phyloP scores from a whole-genome alignment of 441 rosid genomes.

The Erodium trifolium region DNA sequence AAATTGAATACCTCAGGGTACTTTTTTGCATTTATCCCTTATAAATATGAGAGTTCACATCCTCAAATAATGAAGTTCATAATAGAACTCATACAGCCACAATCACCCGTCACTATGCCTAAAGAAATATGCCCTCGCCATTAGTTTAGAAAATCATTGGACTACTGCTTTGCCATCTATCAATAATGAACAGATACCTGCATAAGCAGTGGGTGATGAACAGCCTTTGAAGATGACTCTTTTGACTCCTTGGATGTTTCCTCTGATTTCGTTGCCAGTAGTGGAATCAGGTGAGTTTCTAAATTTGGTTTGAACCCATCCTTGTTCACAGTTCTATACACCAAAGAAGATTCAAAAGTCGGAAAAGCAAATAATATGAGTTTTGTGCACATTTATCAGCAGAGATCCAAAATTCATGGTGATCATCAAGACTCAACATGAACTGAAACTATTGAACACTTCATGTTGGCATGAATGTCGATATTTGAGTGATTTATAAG shows the following conservation, averaged over 20 bases:
- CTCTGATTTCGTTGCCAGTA: slow-evolving; percentile 58
- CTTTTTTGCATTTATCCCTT: background rate
- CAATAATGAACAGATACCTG: slow-evolving; percentile 38
- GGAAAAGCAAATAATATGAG: slow-evolving; percentile 14
- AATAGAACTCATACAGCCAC: background rate
- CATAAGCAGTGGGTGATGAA: slow-evolving; percentile 80
- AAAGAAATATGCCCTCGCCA: slow-evolving; percentile 5
- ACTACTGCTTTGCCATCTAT: slow-evolving; percentile 2
- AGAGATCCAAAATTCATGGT: background rate
- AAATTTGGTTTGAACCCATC: slow-evolving; percentile 93
- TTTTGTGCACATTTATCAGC: slow-evolving; percentile 12
- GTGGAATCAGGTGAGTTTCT: slow-evolving; percentile 76
- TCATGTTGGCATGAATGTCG: background rate
- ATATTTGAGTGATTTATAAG: slow-evolving; percentile 2
- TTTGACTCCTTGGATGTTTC: slow-evolving; percentile 39
- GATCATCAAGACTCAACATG: background rate
- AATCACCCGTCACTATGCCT: background rate
- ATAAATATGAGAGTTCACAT: background rate
- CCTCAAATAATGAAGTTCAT: background rate
- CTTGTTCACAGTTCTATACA: slow-evolving; percentile 70
- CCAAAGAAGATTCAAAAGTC: slow-evolving; percentile 17
- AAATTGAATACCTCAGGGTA: too few relatives aligned
- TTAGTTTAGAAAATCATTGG: background rate
- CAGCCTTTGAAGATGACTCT: slow-evolving; percentile 45
- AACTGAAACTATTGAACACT: background rate